These are phyloP conservation scores for Chaetoscypha palmicola DNA, from an alignment of 2,329 filamentous ascomycete species.

Conservation along the genomic window DNA sequence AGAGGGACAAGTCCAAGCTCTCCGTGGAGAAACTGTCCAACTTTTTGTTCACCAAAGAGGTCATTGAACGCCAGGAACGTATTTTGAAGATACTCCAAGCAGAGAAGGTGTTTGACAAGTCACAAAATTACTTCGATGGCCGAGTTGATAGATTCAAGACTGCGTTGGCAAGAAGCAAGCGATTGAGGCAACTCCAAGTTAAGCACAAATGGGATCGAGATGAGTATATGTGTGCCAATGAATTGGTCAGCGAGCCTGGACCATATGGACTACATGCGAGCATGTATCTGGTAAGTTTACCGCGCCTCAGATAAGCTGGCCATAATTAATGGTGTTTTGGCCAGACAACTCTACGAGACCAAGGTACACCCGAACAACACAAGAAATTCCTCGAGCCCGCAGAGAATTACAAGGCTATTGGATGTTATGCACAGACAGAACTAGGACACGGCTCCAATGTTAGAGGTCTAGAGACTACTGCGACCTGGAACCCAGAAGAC, in stretches of 20 bases:
- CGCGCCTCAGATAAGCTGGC: neutral
- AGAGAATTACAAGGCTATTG: conserved; percentile 63
- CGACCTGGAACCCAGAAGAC: conserved; percentile 63
- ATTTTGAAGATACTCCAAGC: conserved; percentile 58
- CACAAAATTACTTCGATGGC: conserved; percentile 68
- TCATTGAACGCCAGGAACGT: conserved; percentile 51
- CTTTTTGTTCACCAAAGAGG: conserved; percentile 62
- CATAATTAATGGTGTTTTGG: neutral
- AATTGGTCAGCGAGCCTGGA: conserved; percentile 65
- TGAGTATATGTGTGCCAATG: conserved; percentile 57
- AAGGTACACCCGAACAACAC: conserved; percentile 67
- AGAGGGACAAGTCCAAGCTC: conserved; percentile 61
- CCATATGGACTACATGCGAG: conserved; percentile 66
- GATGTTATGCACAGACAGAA: conserved; percentile 77
- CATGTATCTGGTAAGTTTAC: conserved; percentile 54
- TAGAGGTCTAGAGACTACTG: conserved; percentile 41
- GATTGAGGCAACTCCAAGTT: conserved; percentile 56
- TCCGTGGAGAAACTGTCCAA: conserved; percentile 60
- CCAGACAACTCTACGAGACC: conserved; percentile 61
- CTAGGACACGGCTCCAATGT: conserved; percentile 75
- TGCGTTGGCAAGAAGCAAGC: conserved; percentile 64
- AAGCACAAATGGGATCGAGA: conserved; percentile 61
- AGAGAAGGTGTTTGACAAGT: conserved; percentile 71
- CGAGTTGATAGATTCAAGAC: conserved; percentile 62
- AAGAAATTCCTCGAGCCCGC: conserved; percentile 65